Conservation (phyloP, 2,329 filamentous ascomycete species). For the Teratosphaeria zuluensis region DNA sequence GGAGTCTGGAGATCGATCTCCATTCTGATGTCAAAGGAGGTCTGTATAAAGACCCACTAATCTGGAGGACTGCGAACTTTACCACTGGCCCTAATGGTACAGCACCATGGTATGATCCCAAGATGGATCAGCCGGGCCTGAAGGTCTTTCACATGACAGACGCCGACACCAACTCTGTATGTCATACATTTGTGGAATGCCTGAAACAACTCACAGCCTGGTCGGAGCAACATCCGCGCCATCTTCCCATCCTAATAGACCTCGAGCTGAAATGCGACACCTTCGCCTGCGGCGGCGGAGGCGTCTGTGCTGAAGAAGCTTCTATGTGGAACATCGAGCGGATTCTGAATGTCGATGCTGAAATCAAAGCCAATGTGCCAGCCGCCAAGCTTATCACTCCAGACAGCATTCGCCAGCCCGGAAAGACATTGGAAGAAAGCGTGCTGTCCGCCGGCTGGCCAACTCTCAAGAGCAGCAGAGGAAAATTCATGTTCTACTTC, state of each 20-base stretch:
- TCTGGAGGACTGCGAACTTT: slow-evolving; percentile 33
- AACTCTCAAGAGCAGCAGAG: slow-evolving; percentile 34
- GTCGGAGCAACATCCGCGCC: slow-evolving; percentile 34
- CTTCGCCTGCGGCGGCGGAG: slow-evolving; percentile 23
- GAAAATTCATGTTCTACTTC: slow-evolving; percentile 42
- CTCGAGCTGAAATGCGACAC: slow-evolving; percentile 41
- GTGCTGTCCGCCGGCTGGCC: slow-evolving; percentile 42
- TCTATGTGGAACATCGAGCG: slow-evolving; percentile 36
- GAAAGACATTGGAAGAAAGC: slow-evolving; percentile 37
- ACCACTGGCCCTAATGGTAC: slow-evolving; percentile 18
- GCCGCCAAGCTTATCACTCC: slow-evolving; percentile 35
- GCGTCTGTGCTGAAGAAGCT: slow-evolving; percentile 30
- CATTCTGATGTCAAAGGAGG: slow-evolving; percentile 41
- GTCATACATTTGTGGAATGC: slow-evolving; percentile 39
- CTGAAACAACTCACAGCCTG: slow-evolving; percentile 35
- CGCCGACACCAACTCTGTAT: slow-evolving; percentile 37
- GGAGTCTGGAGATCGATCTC: slow-evolving; percentile 41
- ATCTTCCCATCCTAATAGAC: slow-evolving; percentile 41
- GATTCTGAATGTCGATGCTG: slow-evolving; percentile 37
- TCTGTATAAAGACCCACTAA: slow-evolving; percentile 36
- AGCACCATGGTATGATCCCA: slow-evolving; percentile 30
- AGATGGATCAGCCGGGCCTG: slow-evolving; percentile 34
- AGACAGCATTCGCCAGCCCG: slow-evolving; percentile 35
- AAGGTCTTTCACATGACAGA: slow-evolving; percentile 46
- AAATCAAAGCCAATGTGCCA: slow-evolving; percentile 38